Evolutionary conservation across 192 early-diverging fungal genomes (phyloP).

Genomic region (Linnemannia schmuckeri): DNA sequence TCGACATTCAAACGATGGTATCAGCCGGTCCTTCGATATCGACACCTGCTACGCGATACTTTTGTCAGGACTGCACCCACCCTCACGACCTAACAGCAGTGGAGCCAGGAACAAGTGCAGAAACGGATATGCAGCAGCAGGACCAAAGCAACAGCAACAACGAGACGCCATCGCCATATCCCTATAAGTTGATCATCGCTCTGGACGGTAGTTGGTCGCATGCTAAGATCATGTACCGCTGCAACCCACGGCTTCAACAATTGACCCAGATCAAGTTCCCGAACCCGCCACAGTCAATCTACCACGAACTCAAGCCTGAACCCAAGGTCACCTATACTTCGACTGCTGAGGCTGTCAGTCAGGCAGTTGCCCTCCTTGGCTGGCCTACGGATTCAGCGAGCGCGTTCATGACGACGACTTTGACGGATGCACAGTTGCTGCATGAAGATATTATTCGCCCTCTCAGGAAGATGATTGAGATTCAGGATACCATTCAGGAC

Average conservation of each 20-base stretch:
- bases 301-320: slow-evolving; percentile 53
- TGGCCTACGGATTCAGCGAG: slow-evolving; percentile 12
- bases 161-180: slow-evolving; percentile 9
- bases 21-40: not conserved
- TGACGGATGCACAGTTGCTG: slow-evolving; percentile 24
- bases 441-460: slow-evolving; percentile 46
- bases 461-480: slow-evolving; percentile 49
- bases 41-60: slow-evolving; percentile 16
- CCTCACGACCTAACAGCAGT: not conserved
- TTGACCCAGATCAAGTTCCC: slow-evolving; percentile 51
- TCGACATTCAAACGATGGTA: slow-evolving; percentile 30
- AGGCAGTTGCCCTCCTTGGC: slow-evolving; percentile 44
- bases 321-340: slow-evolving; percentile 49
- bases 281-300: slow-evolving; percentile 49
- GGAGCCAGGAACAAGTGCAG: not conserved
- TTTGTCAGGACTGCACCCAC: slow-evolving; percentile 34
- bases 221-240: slow-evolving; percentile 56
- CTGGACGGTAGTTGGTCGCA: slow-evolving; percentile 58
- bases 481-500: slow-evolving; percentile 36
- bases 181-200: slow-evolving; percentile 51
- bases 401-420: not conserved
- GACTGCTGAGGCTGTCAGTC: slow-evolving; percentile 54
- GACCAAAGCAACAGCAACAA: not conserved
- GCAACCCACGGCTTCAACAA: slow-evolving; percentile 54
- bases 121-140: not conserved